Base-by-base conservation (phyloP, 257 asterid genomes). In the Nicotiana tabacum region DNA sequence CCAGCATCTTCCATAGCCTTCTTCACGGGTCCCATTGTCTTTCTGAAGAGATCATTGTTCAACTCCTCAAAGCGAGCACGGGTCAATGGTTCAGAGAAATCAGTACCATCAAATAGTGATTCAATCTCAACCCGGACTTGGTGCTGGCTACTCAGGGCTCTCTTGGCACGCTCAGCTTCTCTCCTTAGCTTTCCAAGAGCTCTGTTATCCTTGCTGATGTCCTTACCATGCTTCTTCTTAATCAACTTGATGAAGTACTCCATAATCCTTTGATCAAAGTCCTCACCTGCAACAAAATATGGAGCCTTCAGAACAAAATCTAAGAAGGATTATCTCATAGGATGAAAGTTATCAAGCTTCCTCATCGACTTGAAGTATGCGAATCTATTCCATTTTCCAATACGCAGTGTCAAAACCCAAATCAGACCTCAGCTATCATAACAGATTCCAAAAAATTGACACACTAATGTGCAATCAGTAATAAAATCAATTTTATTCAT, bases 1-100 rank as follows among this genome's bases (percentile, higher is more conserved):
- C 95, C 94, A 10, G 99, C 99, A 81, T 96, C 98, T 1, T 96
- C 97, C 99, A 96, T 94, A 82, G 99, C 99, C 86, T 96, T 94
- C 98, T 96, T 94, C 69, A 96, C 99, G 3, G 98, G 99, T 43
- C 97, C 97, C 99, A 94, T 94, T 78, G 99, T 96, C 85, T 96
- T 96, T 80, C 98, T 92, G 88, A 96, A 96, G 80, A 96, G 86
- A 81, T 96, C 99, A 17, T 90, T 94, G 95, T 96, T 96, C 91
- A 96, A 83, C 87, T 96, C 99, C 82, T 94, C 99, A 24, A 94
- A 96, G 39, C 97, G 97, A 67, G 98, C 98, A 83, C 99, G 91
- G n/a, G 98, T 93, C 70, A 94, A 90, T 82, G 98, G 97, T 80
- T 95, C 98, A 32, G 99, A 96, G 94, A 96, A 92, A 87, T 96